phyloP scores from a whole-genome alignment of 2,329 filamentous ascomycete species.

The Fusarium temperatum region DNA sequence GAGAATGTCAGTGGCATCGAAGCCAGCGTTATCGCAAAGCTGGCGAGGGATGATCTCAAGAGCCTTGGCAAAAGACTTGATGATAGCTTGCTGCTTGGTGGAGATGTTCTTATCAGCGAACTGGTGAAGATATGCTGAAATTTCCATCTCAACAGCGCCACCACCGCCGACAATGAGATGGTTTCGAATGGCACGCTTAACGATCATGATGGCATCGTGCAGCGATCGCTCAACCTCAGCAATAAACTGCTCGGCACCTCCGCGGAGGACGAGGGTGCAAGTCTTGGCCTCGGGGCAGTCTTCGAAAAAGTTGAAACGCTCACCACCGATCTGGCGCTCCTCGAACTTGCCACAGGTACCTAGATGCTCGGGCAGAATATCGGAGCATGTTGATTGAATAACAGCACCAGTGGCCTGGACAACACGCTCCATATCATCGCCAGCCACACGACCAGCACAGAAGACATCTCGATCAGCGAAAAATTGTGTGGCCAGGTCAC shows the following conservation, averaged over 20 bases:
- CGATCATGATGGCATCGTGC: slow-evolving; percentile 99
- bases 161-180: slow-evolving; percentile 93
- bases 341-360: slow-evolving; percentile 92
- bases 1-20: slow-evolving; percentile 97
- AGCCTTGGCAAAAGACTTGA: slow-evolving; percentile 97
- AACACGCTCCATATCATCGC: slow-evolving; percentile 94
- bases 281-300: slow-evolving; percentile 96
- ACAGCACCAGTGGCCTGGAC: slow-evolving; percentile 93
- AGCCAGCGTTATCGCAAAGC: slow-evolving; percentile 97
- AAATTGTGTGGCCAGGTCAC: slow-evolving; percentile 96
- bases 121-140: slow-evolving; percentile 90
- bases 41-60: slow-evolving; percentile 96
- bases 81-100: slow-evolving; percentile 95
- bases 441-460: slow-evolving; percentile 91
- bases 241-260: slow-evolving; percentile 98
- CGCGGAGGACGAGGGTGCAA: slow-evolving; percentile 93
- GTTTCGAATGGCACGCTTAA: slow-evolving; percentile 97
- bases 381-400: slow-evolving; percentile 94
- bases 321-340: slow-evolving; percentile 95
- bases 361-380: slow-evolving; percentile 88
- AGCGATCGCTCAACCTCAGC: slow-evolving; percentile 97
- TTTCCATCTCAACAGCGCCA: slow-evolving; percentile 95
- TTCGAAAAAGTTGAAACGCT: slow-evolving; percentile 98
- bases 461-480: slow-evolving; percentile 98
- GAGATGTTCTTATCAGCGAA: slow-evolving; percentile 93